Evolutionary conservation across 805 yeast genomes (phyloP).

Genomic region (Barnettozyma californica): DNA sequence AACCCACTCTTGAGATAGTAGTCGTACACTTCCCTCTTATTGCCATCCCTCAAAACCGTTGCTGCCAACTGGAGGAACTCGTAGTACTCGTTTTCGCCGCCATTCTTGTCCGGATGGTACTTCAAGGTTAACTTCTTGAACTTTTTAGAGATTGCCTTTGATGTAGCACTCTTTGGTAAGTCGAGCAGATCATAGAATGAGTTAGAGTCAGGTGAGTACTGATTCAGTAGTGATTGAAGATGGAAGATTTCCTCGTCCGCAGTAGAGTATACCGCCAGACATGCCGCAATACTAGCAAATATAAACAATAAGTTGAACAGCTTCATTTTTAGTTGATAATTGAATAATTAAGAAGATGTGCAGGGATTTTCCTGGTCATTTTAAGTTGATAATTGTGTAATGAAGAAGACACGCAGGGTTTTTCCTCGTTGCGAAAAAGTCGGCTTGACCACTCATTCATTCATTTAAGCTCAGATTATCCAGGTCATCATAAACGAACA

Average conservation of each 20-base stretch:
- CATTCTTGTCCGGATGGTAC: conserved; percentile 82
- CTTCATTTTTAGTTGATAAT: neutral
- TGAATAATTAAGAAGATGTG: neutral
- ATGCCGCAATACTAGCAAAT: neutral
- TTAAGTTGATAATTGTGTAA: neutral
- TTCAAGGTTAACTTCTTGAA: conserved; percentile 65
- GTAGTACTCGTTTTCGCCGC: conserved; percentile 50
- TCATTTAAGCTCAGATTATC: too few species aligned
- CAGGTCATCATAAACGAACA: too few species aligned
- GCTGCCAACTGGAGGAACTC: conserved; percentile 75
- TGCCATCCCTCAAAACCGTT: conserved; percentile 54
- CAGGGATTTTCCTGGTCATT: neutral
- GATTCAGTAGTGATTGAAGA: conserved; percentile 55
- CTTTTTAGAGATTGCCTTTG: conserved; percentile 55
- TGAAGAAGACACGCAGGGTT: neutral
- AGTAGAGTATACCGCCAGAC: conserved; percentile 46
- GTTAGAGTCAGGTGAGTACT: conserved; percentile 13
- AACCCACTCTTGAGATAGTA: conserved; percentile 79
- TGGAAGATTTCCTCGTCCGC: conserved; percentile 80
- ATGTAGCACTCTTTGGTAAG: conserved; percentile 25
- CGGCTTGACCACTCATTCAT: neutral
- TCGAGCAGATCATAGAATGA: conserved; percentile 30
- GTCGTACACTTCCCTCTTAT: conserved; percentile 68
- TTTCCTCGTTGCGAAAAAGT: neutral
- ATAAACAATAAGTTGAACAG: neutral